Base-by-base conservation (phyloP, 2,329 filamentous ascomycete genomes). In the Xylaria sp. region DNA sequence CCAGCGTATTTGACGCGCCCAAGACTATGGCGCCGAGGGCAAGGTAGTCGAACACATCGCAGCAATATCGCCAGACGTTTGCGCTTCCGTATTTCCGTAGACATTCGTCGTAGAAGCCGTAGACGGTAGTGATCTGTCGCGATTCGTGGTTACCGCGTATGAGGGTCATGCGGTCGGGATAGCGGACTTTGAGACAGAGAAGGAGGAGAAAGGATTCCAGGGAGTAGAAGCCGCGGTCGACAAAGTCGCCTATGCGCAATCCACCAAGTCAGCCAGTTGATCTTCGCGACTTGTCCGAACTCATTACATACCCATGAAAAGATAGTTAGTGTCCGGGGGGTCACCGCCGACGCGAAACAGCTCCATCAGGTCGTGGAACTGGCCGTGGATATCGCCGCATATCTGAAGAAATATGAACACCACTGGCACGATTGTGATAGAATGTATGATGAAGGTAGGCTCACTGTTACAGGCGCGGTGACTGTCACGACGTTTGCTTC, bases 21-120 rank as follows among this genome's bases (percentile, higher is more conserved):
- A 97, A 88, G 7, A 96, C 93, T 73, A 97, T 90, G 56, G 94
- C 94, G 62, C 93, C 94, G 5, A 98, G 88, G 5, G 94, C 94
- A 25, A 99, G 89, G 80, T 98, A 98, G 82, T 99, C 95, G 79
- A 99, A 99, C 3, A 98, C 92, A 77, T 99, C 96, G 82, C 94
- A 98, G 84, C 94, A 99, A 79, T 98, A 95, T 64, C 93, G 88
- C 95, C 95, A 98, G 1, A 98, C 95, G 76, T 98, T 98, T 46
- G 95, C 94, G 78, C 92, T 97, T 69, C 95, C 95, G 78, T 98
- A 98, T 82, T 98, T 98, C 63, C 95, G 88, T 72, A 98, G 86
- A 78, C 95, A 98, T 83, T 98, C 95, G 78, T 98, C 95, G 84
- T 98, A 98, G 84, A 98, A 98, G 71, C 95, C 95, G 80, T 98